A percentile compares a stretch with the other conserved stretches of the same genome.
Evolutionary conservation across 2,329 filamentous ascomycete genomes (phyloP).

Genomic region (Pseudogymnoascus sp.): DNA sequence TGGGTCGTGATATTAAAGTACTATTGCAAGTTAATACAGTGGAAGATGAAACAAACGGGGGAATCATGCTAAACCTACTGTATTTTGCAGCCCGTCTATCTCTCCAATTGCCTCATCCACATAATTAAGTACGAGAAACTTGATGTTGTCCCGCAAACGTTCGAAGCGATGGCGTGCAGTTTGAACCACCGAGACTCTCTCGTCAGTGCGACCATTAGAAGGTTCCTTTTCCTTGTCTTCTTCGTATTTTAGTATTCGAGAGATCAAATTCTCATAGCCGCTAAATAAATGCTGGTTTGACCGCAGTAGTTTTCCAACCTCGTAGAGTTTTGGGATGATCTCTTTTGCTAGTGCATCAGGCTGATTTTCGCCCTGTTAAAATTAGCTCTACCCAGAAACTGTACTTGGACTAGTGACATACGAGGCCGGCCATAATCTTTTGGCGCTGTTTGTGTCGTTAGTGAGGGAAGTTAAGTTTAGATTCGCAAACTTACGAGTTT

Average conservation of each 20-base stretch:
- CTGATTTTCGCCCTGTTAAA: constrained; percentile 27
- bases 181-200: constrained; percentile 29
- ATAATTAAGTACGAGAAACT: constrained; percentile 51
- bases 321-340: constrained; percentile 49
- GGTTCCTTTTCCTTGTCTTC: not conserved
- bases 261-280: constrained; percentile 51
- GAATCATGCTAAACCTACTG: constrained; percentile 35
- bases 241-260: constrained; percentile 40
- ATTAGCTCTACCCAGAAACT: constrained; percentile 9
- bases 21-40: constrained; percentile 31
- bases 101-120: constrained; percentile 57
- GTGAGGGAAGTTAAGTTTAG: constrained; percentile 10
- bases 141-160: constrained; percentile 48
- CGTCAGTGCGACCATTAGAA: constrained; percentile 30
- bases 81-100: constrained; percentile 59
- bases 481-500: constrained; percentile 34
- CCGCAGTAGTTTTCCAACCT: constrained; percentile 51
- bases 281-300: constrained; percentile 52
- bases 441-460: constrained; percentile 16
- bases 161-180: constrained; percentile 50
- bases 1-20: constrained; percentile 73
- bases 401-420: constrained; percentile 11
- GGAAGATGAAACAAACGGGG: not conserved
- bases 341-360: constrained; percentile 35
- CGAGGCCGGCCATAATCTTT: constrained; percentile 23